These are phyloP conservation scores for Speleostelium caveatum DNA, from an alignment of 78 protist genomes.

Conservation along the genomic window DNA sequence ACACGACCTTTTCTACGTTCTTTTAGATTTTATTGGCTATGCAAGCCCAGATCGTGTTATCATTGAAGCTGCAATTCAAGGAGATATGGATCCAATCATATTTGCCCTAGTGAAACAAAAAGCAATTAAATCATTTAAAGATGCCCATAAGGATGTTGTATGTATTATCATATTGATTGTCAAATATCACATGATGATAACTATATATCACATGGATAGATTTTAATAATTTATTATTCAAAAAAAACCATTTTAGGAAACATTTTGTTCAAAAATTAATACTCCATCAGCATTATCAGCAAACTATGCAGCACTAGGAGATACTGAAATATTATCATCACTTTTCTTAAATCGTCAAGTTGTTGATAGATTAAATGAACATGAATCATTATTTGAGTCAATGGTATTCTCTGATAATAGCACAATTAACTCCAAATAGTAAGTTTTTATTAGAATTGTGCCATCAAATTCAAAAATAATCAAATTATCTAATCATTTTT, in stretches of 20 bases:
- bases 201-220: not conserved
- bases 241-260: not conserved
- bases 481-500: too few species aligned
- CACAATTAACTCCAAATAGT: conserved; percentile 52
- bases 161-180: conserved; percentile 8
- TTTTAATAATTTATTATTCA: not conserved
- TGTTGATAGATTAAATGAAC: not conserved
- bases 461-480: not conserved
- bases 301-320: conserved; percentile 28
- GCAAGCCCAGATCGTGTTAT: conserved; percentile 53
- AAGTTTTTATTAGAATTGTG: not conserved
- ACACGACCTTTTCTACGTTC: conserved; percentile 35
- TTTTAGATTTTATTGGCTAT: conserved; percentile 48
- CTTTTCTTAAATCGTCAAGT: conserved; percentile 24
- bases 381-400: conserved; percentile 36
- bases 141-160: conserved; percentile 52
- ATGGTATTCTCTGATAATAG: conserved; percentile 57
- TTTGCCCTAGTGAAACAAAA: conserved; percentile 49
- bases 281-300: not conserved
- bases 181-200: too few species aligned
- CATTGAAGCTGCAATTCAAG: conserved; percentile 49
- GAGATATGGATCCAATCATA: conserved; percentile 52
- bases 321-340: conserved; percentile 65
- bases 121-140: conserved; percentile 23
- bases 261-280: conserved; percentile 25